Conservation (phyloP, 2,329 filamentous ascomycete genomes). For the Arthrobotrys sinensis region DNA sequence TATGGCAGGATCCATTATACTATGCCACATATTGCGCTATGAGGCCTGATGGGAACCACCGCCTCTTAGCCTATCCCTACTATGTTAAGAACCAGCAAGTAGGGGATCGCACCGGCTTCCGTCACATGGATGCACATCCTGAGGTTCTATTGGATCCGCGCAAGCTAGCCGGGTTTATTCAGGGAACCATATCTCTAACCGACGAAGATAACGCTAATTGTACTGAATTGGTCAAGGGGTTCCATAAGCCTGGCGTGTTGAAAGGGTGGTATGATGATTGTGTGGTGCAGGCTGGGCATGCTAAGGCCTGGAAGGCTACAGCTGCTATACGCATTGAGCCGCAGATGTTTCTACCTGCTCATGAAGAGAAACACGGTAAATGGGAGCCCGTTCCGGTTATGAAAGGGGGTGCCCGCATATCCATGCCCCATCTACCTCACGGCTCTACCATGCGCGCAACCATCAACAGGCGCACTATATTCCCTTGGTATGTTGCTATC, state of each 20-base stretch:
- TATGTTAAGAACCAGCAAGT: conserved; percentile 7
- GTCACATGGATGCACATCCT: not conserved
- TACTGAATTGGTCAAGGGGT: not conserved
- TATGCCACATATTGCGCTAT: not conserved
- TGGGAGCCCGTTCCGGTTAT: not conserved
- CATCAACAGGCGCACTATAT: not conserved
- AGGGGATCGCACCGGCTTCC: not conserved
- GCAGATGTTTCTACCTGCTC: not conserved
- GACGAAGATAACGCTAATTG: conserved; percentile 4
- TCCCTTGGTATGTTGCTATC: conserved; percentile 4
- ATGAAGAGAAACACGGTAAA: conserved; percentile 5
- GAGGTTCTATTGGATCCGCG: not conserved
- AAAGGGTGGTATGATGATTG: not conserved
- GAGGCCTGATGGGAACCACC: not conserved
- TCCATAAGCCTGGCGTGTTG: conserved; percentile 4
- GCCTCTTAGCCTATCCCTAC: not conserved
- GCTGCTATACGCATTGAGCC: not conserved
- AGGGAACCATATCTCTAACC: not conserved
- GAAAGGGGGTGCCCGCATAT: not conserved
- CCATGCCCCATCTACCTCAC: not conserved
- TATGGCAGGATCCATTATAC: not conserved
- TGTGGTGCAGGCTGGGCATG: not conserved
- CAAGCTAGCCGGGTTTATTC: not conserved
- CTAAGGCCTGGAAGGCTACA: not conserved
- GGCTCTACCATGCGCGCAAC: not conserved